Base-by-base conservation (phyloP, 306 rosid species). In the Prosopis cineraria region DNA sequence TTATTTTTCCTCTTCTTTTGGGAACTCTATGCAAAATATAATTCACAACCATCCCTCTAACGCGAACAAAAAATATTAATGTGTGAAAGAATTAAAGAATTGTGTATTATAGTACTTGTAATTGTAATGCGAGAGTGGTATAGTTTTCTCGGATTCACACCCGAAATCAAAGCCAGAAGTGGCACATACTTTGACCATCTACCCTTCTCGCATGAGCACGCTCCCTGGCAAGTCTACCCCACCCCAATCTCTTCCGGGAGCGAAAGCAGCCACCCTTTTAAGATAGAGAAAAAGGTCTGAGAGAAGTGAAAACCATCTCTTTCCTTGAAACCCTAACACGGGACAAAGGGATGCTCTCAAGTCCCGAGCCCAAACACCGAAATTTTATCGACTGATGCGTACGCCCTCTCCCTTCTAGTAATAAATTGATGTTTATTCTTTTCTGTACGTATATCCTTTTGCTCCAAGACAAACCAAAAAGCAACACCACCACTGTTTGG, bases 131-230 rank as follows among this genome's bases (percentile, higher is more conserved):
- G 7, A n/a, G 58, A 50, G 27, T 2, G n/a, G 58, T 50, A 50
- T 50, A 50, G n/a, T 78, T 82, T 76, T 56, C 66, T 53, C 80
- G 47, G 16, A 75, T 76, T 73, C 86, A 64, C 74, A 72, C 77
- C 30, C 47, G 62, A 74, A 80, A 87, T 82, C 87, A 73, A 76
- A 80, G 64, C 88, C 90, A 78, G 84, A 75, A 77, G 84, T 83
- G 82, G 71, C 66, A 45, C 87, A 75, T 85, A 72, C 81, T 87
- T 87, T 87, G 93, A 88, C 89, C 83, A 64, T 10, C 25, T 12
- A 65, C 34, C 68, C n/a, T 11, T 20, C 13, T 7, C 14, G 59
- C 77, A 67, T 55, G 75, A 13, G 68, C 25, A 41, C 33, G 8
- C 52, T 69, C 68, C 71, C 76, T 72, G 43, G 19, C 78, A 70